These are phyloP conservation scores for Orbilia javanica DNA, from an alignment of 2,329 filamentous ascomycete species.

Conservation along the genomic window DNA sequence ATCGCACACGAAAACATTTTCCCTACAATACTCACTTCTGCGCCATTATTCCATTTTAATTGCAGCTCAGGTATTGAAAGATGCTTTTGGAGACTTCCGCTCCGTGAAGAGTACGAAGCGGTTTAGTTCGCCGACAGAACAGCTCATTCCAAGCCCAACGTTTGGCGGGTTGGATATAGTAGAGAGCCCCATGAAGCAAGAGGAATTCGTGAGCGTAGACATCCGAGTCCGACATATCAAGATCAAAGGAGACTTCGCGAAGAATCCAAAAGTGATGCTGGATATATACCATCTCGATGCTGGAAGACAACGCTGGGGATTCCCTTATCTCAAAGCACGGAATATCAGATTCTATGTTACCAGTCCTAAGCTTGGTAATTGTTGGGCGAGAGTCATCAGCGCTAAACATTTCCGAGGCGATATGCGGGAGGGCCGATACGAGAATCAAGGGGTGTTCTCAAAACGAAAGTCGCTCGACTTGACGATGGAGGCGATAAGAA, in stretches of 20 bases:
- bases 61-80: conserved; percentile 79
- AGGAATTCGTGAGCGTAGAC: conserved; percentile 83
- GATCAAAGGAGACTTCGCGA: conserved; percentile 87
- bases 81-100: conserved; percentile 71
- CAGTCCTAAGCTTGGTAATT: conserved; percentile 81
- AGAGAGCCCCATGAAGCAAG: conserved; percentile 59
- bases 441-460: conserved; percentile 46
- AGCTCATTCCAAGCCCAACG: conserved; percentile 18
- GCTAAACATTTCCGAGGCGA: conserved; percentile 85
- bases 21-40: conserved; percentile 91
- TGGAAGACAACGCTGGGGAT: conserved; percentile 87
- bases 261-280: conserved; percentile 90
- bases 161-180: conserved; percentile 56
- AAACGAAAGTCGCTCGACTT: conserved; percentile 81
- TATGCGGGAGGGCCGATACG: conserved; percentile 76
- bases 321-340: conserved; percentile 82
- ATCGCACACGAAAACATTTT: conserved; percentile 80
- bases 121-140: conserved; percentile 17
- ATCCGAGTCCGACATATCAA: conserved; percentile 85
- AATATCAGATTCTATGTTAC: conserved; percentile 88
- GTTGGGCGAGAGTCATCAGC: conserved; percentile 89
- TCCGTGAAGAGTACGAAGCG: conserved; percentile 17
- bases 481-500: conserved; percentile 83
- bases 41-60: conserved; percentile 91
- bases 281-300: conserved; percentile 86